Base-by-base conservation (phyloP, 2,329 filamentous ascomycete genomes). In the Thielaviopsis punctulata region DNA sequence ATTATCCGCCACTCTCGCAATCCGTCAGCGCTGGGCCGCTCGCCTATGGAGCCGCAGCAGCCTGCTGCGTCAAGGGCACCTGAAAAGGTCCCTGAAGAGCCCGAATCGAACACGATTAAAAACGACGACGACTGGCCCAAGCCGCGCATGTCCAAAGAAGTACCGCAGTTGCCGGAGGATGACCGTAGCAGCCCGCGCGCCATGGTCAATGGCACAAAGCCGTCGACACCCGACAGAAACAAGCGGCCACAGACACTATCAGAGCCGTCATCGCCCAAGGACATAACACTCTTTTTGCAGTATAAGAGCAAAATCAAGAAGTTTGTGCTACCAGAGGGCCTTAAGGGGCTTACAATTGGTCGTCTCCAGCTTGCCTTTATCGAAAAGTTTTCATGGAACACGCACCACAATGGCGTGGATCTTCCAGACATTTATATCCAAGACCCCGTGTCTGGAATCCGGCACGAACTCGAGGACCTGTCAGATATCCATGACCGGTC, bases 341-440 rank as follows among this genome's bases (percentile, higher is more conserved):
- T 82, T 58, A 80, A 82, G 27, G 87, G 90, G 56, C 73, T 98
- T 10, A 90, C 86, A 2, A 82, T 95, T 55, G 88, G 88, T 1
- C 79, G 89, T 22, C 67, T 98, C 54, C 90, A 98, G 64, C 75
- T 98, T 24, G 90, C 92, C 1, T 98, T 98, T 60, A 98, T 98
- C 59, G 92, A 98, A 59, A 98, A 95, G 64, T 98, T 98, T 63
- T 92, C 90, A 0, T 98, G 93, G 89, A 96, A 95, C 60, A 95
- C 90, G 1, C 89, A 96, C 60, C 84, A 87, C 56, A 93, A 95
- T 60, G 92, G 92, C 7, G 79, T 80, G 13, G 92, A 98, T 63
- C 69, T 98, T 45, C 92, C 92, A 0, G 92, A 98, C 60, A 96
- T 98, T 15, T 95, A 98, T 64, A 92, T 98, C 15, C 92, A 98